Base-by-base conservation (phyloP, 768 basidiomycete species). In the Mycena galopus region DNA sequence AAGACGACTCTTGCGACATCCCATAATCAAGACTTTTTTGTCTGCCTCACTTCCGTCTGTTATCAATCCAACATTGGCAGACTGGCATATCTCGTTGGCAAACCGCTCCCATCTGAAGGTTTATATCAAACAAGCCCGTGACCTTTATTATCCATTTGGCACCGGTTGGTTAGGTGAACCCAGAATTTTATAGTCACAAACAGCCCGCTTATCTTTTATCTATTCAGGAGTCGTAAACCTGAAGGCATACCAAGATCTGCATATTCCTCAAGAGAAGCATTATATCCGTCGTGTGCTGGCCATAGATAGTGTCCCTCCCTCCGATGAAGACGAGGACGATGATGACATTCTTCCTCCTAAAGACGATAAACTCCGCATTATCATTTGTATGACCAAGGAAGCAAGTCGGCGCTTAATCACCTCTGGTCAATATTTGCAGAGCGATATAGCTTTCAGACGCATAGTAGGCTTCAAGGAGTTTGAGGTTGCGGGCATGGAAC, bases 381-480 rank as follows among this genome's bases (percentile, higher is more conserved):
- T 78, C 29, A 65, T n/a, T n/a, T n/a, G n/a, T n/a, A n/a, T n/a
- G n/a, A n/a, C n/a, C n/a, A n/a, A n/a, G n/a, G 75, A 74, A 21
- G 69, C 67, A 21, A 79, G 78, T 44, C 63, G 67, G 4, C 65
- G 77, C 2, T 69, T 81, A 7, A 27, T 60, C 21, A 16, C 33
- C 2, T 29, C 30, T 1, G 69, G 27, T 71, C 78, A 73, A n/a
- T 77, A 78, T 57, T 44, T 80, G 4, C 78, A 79, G 29, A 76
- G 78, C 33, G 76, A 81, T 60, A 81, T 81, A 53, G 74, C 17
- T 3, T 80, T 78, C 73, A 77, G 77, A 59, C 71, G 72, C 1
- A 60, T 76, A 25, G 66, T 65, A 17, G 72, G 72, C 3, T 78
- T 56, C 47, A 57, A 65, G 11, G 76, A 78, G 59, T 77, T 78